These are phyloP conservation scores for Neoscytalidium dimidiatum DNA, from an alignment of 2,329 filamentous ascomycete species.

Conservation along the genomic window DNA sequence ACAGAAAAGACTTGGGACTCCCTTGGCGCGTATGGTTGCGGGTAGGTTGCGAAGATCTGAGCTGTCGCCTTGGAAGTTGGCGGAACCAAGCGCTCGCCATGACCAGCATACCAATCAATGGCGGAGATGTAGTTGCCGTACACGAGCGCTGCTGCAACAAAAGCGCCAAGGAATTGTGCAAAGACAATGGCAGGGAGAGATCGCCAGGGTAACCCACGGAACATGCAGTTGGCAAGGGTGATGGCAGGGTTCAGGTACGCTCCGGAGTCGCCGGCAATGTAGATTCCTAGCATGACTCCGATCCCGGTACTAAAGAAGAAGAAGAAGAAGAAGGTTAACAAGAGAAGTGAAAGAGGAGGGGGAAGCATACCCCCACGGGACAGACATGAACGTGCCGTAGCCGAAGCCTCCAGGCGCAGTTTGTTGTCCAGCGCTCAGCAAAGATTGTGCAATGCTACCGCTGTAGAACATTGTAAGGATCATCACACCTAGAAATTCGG, in stretches of 20 bases:
- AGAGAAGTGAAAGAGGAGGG: background rate
- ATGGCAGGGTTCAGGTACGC: conserved; percentile 68
- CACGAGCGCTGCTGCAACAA: conserved; percentile 54
- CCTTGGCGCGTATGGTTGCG: conserved; percentile 65
- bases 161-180: conserved; percentile 68
- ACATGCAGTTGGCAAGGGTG: conserved; percentile 69
- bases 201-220: conserved; percentile 67
- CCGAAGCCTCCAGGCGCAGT: conserved; percentile 45
- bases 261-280: conserved; percentile 65
- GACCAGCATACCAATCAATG: conserved; percentile 65
- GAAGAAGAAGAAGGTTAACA: background rate
- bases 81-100: conserved; percentile 63
- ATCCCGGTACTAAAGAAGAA: background rate
- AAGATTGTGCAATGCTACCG: conserved; percentile 46
- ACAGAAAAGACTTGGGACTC: conserved; percentile 72
- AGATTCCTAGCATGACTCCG: conserved; percentile 54
- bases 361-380: conserved; percentile 43
- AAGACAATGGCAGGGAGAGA: conserved; percentile 69
- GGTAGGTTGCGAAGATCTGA: conserved; percentile 74
- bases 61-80: conserved; percentile 61
- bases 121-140: conserved; percentile 54
- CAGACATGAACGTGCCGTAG: conserved; percentile 44
- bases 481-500: conserved; percentile 46
- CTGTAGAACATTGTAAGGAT: conserved; percentile 46
- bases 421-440: conserved; percentile 39